phyloP scores from a whole-genome alignment of 495 filamentous ascomycete species.

The Elaphomyces granulatus region DNA sequence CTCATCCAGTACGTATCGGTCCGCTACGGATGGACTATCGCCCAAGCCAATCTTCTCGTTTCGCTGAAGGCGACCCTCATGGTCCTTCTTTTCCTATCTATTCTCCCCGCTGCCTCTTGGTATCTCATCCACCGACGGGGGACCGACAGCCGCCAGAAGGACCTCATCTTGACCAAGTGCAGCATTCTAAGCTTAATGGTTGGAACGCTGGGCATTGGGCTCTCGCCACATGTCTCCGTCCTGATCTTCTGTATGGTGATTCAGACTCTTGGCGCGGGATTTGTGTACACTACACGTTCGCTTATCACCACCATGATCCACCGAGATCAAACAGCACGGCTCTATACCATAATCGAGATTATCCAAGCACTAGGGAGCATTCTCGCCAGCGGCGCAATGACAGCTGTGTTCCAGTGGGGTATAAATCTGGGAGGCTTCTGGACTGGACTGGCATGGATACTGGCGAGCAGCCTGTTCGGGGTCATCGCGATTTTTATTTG shows the following conservation, averaged over 20 bases:
- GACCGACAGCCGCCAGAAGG: conserved; percentile 31
- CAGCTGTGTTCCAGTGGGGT: conserved; percentile 38
- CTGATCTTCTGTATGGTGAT: conserved; percentile 33
- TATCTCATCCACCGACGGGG: conserved; percentile 18
- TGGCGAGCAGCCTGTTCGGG: conserved; percentile 28
- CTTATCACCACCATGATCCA: conserved; percentile 39
- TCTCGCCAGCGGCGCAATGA: conserved; percentile 38
- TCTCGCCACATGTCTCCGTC: conserved; percentile 24
- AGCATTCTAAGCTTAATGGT: conserved; percentile 33
- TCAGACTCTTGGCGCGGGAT: conserved; percentile 34
- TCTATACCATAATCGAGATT: conserved; percentile 43
- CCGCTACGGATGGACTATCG: conserved; percentile 40
- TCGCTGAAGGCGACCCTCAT: conserved; percentile 35
- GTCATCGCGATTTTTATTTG: conserved; percentile 26
- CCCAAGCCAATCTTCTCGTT: conserved; percentile 40
- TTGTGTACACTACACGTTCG: conserved; percentile 33
- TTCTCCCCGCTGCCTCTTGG: conserved; percentile 30
- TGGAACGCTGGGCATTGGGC: conserved; percentile 33
- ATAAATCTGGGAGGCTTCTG: conserved; percentile 34
- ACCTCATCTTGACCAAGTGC: conserved; percentile 36
- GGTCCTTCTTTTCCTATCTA: conserved; percentile 35
- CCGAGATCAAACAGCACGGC: conserved; percentile 37
- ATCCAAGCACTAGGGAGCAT: conserved; percentile 41
- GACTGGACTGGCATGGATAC: conserved; percentile 41
- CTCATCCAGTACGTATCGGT: conserved; percentile 44